Percentiles rank a stretch among this genome's conserved stretches.
Evolutionary conservation across 305 asterid species (phyloP).

Genomic region (Rubia occidens): DNA sequence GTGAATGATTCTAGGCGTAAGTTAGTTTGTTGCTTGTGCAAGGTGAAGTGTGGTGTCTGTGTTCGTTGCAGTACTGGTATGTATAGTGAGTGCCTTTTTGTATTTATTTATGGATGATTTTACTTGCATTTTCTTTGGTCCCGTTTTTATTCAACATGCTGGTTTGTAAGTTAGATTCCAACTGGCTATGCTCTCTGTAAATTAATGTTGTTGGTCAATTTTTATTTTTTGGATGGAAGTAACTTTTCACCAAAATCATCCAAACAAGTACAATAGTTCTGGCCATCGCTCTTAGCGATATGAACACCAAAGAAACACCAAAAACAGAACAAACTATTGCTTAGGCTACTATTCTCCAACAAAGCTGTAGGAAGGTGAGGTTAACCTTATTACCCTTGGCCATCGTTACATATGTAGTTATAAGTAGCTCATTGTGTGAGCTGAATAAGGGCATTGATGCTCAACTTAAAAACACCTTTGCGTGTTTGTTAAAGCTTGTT

Average conservation of each 20-base stretch:
- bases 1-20: constrained; percentile 63
- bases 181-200: background rate
- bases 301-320: no score
- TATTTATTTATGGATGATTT: constrained; percentile 35
- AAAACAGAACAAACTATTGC: no score
- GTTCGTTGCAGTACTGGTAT: constrained; percentile 98
- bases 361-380: no score
- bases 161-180: background rate
- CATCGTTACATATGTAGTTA: no score
- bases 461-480: background rate
- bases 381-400: no score
- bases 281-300: no score
- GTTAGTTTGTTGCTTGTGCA: constrained; percentile 81
- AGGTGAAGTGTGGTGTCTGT: constrained; percentile 92
- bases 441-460: background rate
- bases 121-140: constrained; percentile 20
- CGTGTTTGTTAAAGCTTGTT: background rate
- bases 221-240: no score
- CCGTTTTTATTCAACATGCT: constrained; percentile 19
- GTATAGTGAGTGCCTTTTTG: constrained; percentile 44
- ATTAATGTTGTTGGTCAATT: background rate
- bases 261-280: no score
- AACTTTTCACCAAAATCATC: no score
- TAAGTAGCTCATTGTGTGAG: background rate
- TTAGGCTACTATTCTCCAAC: no score